Conservation (phyloP, 1,139 yeast genomes). For the Diutina siamensis region DNA sequence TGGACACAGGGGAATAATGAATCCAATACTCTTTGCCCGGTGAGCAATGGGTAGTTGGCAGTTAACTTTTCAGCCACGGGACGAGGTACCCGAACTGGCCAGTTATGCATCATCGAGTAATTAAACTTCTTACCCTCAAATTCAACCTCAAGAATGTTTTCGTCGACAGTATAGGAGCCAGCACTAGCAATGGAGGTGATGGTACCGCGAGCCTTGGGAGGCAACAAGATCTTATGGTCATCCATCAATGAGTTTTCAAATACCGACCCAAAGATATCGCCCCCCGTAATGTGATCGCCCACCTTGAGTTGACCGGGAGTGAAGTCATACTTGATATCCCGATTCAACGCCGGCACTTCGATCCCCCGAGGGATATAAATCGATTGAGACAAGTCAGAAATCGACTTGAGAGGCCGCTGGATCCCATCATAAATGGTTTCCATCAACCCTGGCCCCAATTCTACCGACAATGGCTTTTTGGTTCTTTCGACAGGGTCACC, state of each 20-base stretch:
- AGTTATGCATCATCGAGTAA: conserved; percentile 93
- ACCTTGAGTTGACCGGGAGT: conserved; percentile 61
- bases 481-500: conserved; percentile 98
- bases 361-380: conserved; percentile 98
- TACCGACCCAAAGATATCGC: conserved; percentile 91
- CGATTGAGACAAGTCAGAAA: conserved; percentile 74
- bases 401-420: conserved; percentile 94
- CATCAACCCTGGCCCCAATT: conserved; percentile 98
- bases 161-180: conserved; percentile 87
- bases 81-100: conserved; percentile 99
- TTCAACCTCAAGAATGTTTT: conserved; percentile 83
- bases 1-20: conserved; percentile 98
- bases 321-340: conserved; percentile 76
- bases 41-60: conserved; percentile 88
- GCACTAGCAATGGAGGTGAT: conserved; percentile 79
- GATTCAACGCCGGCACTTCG: conserved; percentile 85
- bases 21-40: conserved; percentile 98
- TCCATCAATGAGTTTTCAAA: conserved; percentile 86
- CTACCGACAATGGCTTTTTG: conserved; percentile 95
- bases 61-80: conserved; percentile 90
- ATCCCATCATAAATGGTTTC: conserved; percentile 98
- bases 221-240: conserved; percentile 87
- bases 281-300: conserved; percentile 97
- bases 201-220: conserved; percentile 98
- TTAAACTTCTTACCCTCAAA: conserved; percentile 76